Evolutionary conservation across 306 rosid species (phyloP).

Genomic region (Hippophae rhamnoides): DNA sequence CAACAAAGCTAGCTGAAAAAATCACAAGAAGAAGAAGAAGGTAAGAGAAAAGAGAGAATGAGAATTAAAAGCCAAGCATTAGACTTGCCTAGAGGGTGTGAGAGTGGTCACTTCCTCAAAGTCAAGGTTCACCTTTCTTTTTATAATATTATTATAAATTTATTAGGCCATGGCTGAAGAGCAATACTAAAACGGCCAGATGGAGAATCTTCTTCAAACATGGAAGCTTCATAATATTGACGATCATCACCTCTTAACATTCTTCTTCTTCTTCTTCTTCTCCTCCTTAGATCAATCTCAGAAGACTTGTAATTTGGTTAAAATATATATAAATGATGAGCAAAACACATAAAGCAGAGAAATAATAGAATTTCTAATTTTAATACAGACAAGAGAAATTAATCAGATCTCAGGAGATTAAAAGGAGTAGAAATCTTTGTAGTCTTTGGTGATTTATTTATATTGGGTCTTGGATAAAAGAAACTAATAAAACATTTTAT

Average conservation of each 20-base stretch:
- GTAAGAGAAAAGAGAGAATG: not conserved
- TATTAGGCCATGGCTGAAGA: conserved; percentile 45
- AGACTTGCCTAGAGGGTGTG: conserved; percentile 89
- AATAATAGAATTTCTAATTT: no score
- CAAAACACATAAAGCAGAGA: no score
- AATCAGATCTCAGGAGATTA: no score
- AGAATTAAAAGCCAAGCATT: conserved; percentile 61
- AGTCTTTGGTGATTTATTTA: no score
- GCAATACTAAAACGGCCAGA: not conserved
- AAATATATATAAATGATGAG: not conserved
- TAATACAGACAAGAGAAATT: no score
- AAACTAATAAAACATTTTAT: no score
- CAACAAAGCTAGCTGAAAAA: not conserved
- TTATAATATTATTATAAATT: not conserved
- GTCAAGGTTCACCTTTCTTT: conserved; percentile 10
- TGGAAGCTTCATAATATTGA: not conserved
- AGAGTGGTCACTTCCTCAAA: conserved; percentile 18
- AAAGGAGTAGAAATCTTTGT: no score
- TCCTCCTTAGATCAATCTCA: conserved; percentile 3
- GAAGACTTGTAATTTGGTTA: no score
- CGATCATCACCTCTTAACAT: conserved; percentile 2
- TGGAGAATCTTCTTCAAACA: conserved; percentile 7
- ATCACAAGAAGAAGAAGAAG: not conserved
- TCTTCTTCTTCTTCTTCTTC: conserved; percentile 14
- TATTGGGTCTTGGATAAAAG: no score